These are phyloP conservation scores for Pleodorina starrii DNA, from an alignment of 139 green algal genomes.

Conservation along the genomic window DNA sequence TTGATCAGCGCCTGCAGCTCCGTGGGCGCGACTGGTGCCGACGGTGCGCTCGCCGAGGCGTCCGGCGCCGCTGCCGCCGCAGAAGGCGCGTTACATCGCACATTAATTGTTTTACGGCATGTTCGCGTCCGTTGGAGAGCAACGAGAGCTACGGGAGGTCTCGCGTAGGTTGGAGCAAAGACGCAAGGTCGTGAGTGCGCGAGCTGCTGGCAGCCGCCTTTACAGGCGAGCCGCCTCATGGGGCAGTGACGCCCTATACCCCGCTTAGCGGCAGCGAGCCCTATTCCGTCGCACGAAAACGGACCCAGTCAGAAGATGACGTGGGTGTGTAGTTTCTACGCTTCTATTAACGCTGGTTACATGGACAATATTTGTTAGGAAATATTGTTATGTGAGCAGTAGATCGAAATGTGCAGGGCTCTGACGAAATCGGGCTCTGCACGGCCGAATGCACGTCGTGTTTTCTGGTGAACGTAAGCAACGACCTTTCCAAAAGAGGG, in stretches of 20 bases:
- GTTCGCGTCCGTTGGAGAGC: background rate
- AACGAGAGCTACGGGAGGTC: background rate
- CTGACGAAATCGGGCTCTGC: too few relatives aligned
- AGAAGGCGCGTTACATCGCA: conserved; percentile 9
- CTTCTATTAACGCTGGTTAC: background rate
- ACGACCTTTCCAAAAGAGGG: background rate
- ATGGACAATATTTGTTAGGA: too few relatives aligned
- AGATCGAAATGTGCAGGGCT: too few relatives aligned
- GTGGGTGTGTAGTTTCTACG: background rate
- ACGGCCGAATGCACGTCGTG: background rate
- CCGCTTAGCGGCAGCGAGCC: background rate
- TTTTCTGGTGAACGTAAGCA: too few relatives aligned
- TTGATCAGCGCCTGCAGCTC: conserved; percentile 74
- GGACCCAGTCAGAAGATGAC: background rate
- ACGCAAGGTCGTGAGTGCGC: background rate
- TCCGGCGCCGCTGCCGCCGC: background rate
- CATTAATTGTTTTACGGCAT: background rate
- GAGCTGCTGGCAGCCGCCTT: conserved; percentile 31
- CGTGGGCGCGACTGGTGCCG: background rate
- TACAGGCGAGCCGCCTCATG: conserved; percentile 48
- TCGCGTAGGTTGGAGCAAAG: background rate
- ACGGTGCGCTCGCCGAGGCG: background rate
- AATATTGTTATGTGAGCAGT: too few relatives aligned
- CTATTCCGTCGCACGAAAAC: background rate
- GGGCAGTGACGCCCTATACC: background rate